phyloP scores from a whole-genome alignment of 2,329 filamentous ascomycete genomes.

The Chaetomium sp. region DNA sequence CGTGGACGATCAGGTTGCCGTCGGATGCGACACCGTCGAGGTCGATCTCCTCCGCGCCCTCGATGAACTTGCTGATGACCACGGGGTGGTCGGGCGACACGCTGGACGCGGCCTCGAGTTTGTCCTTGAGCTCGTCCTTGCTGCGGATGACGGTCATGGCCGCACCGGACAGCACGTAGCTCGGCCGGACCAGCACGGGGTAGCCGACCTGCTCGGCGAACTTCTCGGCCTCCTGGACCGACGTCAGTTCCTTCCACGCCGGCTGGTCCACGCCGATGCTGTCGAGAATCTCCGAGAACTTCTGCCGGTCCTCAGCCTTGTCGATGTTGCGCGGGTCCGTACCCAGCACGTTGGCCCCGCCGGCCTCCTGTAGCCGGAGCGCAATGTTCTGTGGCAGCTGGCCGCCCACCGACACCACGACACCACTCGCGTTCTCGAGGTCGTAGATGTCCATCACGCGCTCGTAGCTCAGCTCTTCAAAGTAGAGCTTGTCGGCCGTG shows the following conservation, averaged over 20 bases:
- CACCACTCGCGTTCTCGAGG: constrained; percentile 74
- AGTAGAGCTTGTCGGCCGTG: constrained; percentile 84
- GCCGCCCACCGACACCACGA: constrained; percentile 92
- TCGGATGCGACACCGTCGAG: constrained; percentile 85
- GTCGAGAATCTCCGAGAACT: constrained; percentile 96
- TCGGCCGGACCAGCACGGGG: constrained; percentile 89
- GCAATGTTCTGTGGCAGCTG: constrained; percentile 98
- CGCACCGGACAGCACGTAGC: constrained; percentile 92
- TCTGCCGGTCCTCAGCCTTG: constrained; percentile 95
- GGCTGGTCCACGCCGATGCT: constrained; percentile 96
- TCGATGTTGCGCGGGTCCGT: constrained; percentile 93
- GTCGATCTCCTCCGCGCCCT: constrained; percentile 93
- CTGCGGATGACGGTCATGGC: constrained; percentile 96
- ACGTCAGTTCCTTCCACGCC: constrained; percentile 95
- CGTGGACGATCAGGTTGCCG: constrained; percentile 83
- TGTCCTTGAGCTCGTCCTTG: constrained; percentile 85
- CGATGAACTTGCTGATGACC: constrained; percentile 97
- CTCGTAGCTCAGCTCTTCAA: constrained; percentile 94
- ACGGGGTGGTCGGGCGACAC: constrained; percentile 97
- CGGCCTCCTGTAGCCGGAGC: constrained; percentile 83
- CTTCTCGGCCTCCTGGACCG: constrained; percentile 75
- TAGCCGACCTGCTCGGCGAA: constrained; percentile 85
- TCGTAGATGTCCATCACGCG: constrained; percentile 99
- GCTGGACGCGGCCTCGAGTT: constrained; percentile 80
- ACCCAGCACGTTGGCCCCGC: constrained; percentile 83